Evolutionary conservation across 2,329 filamentous ascomycete genomes (phyloP), one percentile per base, ranked within the genome.

Genomic region (Lomentospora prolificans): DNA sequence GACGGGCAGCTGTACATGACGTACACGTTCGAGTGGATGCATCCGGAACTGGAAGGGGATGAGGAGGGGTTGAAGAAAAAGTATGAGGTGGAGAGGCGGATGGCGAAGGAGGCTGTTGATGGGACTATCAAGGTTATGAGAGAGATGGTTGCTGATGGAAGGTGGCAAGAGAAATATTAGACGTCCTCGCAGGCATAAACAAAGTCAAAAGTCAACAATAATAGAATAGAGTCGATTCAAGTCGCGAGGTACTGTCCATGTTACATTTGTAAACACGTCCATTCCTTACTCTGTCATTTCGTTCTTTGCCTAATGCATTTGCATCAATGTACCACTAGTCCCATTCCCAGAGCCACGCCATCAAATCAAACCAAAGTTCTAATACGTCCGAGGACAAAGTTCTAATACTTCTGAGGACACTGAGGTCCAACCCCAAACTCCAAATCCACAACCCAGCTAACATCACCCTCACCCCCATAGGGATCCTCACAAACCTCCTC

Each of bases 1-100:
- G 63, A 63, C 4, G 68, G 64, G 0, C 64, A 64, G 17, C 50
- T 55, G 44, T 39, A 67, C 3, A 62, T 72, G 64, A 72, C 66
- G 22, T 72, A 67, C 36, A 61, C 63, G 3, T 72, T 72, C 54
- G 67, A 67, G 60, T 70, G 68, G 69, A 58, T 62, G 30, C 65
- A 70, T 27, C 62, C 66, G 1, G 63, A 63, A 3, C 58, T 70
- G 1, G 44, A 55, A 39, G 52, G 52, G 5, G 39, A 55, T 7
- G 52, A 24, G 27, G 52, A 55, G 52, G 52, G n/a, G n/a, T 22
- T 57, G 12, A 61, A 60, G 39, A 65, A 62, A 6, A 66, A 63
- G 55, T 60, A 61, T 5, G 60, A 63, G 57, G 63, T 59, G 3
- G 54, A 55, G 33, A 9, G 12, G 2, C 3, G 60, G 58, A 58